phyloP scores from a whole-genome alignment of 495 filamentous ascomycete genomes.

The Jackrogersella minutella region DNA sequence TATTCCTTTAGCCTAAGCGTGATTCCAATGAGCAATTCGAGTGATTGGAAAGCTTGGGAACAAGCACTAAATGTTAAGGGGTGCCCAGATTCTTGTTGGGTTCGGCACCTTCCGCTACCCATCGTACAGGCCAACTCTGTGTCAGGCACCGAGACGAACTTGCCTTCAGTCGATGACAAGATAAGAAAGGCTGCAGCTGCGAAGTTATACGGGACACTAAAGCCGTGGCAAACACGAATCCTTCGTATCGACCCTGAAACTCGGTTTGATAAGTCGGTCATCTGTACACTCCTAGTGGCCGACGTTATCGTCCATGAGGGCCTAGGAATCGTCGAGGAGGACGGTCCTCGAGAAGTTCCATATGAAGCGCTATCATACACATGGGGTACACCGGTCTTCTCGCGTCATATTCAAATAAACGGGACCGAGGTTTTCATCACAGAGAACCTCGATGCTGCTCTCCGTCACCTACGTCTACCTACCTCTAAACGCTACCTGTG shows the following conservation, averaged over 20 bases:
- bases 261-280: not conserved
- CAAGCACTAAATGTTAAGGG: constrained; percentile 12
- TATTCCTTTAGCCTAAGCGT: not conserved
- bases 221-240: constrained; percentile 23
- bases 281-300: constrained; percentile 19
- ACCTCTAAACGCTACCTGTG: constrained; percentile 28
- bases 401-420: constrained; percentile 11
- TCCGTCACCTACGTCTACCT: constrained; percentile 16
- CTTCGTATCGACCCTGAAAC: constrained; percentile 19
- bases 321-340: constrained; percentile 28
- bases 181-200: constrained; percentile 1
- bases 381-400: constrained; percentile 31
- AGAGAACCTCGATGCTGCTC: constrained; percentile 25
- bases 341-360: constrained; percentile 9
- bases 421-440: constrained; percentile 20
- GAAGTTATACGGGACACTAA: constrained; percentile 9
- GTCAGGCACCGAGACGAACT: not conserved
- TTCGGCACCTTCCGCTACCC: constrained; percentile 4
- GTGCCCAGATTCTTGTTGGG: constrained; percentile 20
- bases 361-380: constrained; percentile 34
- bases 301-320: constrained; percentile 31
- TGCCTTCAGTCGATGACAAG: constrained; percentile 14
- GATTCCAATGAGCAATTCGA: constrained; percentile 10
- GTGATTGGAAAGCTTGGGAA: constrained; percentile 15
- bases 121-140: not conserved